Conservation (phyloP, 495 filamentous ascomycete species). For the Lophiostoma macrostomum region DNA sequence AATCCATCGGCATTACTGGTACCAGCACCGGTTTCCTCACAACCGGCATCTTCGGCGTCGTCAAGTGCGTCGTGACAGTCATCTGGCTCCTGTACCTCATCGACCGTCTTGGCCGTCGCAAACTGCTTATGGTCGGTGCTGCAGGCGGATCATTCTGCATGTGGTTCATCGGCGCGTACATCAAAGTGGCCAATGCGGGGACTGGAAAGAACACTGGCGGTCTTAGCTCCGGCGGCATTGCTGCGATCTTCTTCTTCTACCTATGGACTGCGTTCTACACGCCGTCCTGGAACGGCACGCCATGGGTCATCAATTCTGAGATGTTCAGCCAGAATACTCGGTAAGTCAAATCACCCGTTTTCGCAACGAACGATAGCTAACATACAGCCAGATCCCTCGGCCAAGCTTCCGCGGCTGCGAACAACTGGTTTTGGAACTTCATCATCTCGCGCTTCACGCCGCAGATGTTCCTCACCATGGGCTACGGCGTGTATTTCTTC, state of each 20-base stretch:
- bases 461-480: slow-evolving; percentile 70
- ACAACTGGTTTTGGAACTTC: slow-evolving; percentile 78
- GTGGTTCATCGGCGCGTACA: slow-evolving; percentile 54
- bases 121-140: slow-evolving; percentile 55
- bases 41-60: slow-evolving; percentile 36
- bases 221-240: slow-evolving; percentile 58
- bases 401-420: slow-evolving; percentile 64
- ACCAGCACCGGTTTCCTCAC: slow-evolving; percentile 30
- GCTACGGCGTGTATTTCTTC: slow-evolving; percentile 75
- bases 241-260: slow-evolving; percentile 76
- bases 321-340: slow-evolving; percentile 41
- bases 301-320: slow-evolving; percentile 42
- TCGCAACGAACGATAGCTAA: background rate
- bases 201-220: slow-evolving; percentile 40
- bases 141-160: slow-evolving; percentile 55
- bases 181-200: slow-evolving; percentile 51
- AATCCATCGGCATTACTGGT: slow-evolving; percentile 34
- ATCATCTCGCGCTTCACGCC: slow-evolving; percentile 69
- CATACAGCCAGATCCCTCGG: slow-evolving; percentile 50
- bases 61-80: slow-evolving; percentile 55
- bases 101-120: slow-evolving; percentile 57
- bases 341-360: slow-evolving; percentile 4
- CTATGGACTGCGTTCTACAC: slow-evolving; percentile 78
- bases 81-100: slow-evolving; percentile 57
- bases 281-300: slow-evolving; percentile 66